Conservation (phyloP, 2,329 filamentous ascomycete species). For the Beauveria brongniartii region DNA sequence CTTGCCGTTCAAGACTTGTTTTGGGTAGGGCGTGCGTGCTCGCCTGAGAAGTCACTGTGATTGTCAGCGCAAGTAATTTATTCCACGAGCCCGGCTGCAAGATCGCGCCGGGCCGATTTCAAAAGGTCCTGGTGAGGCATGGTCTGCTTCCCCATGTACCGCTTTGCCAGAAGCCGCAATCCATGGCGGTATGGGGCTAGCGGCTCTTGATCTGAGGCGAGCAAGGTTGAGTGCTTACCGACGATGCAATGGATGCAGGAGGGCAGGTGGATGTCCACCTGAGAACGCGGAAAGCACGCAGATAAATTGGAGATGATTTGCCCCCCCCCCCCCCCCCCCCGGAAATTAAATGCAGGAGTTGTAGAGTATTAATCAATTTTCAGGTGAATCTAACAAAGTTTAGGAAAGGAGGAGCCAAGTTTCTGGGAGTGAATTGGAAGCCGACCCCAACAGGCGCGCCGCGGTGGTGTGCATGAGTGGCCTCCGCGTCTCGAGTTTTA, state of each 20-base stretch:
- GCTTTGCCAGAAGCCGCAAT: not conserved
- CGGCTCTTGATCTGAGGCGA: constrained; percentile 1
- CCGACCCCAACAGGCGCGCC: not conserved
- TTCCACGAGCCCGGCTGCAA: not conserved
- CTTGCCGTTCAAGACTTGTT: no score
- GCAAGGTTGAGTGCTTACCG: not conserved
- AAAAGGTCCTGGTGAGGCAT: not conserved
- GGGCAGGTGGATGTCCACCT: not conserved
- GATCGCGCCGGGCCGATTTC: not conserved
- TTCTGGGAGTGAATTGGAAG: not conserved
- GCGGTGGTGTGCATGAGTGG: not conserved
- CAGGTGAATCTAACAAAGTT: not conserved
- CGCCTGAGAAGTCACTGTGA: not conserved
- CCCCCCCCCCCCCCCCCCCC: not conserved
- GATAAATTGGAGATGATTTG: constrained; percentile 5
- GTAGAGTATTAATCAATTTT: not conserved
- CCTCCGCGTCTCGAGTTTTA: not conserved
- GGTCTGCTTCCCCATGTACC: not conserved
- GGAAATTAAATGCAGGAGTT: not conserved
- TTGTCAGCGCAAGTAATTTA: not conserved
- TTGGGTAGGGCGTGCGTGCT: not conserved
- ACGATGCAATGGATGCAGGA: not conserved
- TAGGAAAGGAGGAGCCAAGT: not conserved
- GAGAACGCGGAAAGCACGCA: not conserved
- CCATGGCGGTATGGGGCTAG: not conserved